Evolutionary conservation across 31 red algal genomes (phyloP).

Genomic region (Odonthalia washingtoniensis): DNA sequence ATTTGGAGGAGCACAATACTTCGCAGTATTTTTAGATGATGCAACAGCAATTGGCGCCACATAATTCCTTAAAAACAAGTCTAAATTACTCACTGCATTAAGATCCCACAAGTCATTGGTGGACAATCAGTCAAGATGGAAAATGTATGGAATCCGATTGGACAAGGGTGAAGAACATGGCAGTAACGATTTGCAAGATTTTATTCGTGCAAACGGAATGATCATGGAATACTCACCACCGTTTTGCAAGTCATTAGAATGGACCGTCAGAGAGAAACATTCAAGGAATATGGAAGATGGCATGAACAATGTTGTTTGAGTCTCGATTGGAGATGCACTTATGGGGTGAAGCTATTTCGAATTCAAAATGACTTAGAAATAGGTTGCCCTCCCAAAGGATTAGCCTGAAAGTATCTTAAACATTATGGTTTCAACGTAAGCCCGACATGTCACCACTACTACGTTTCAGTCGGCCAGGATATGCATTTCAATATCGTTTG

Average conservation of each 20-base stretch:
- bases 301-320: slow-evolving; percentile 16
- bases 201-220: slow-evolving; percentile 10
- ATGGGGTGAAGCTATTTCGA: slow-evolving; percentile 19
- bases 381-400: not conserved
- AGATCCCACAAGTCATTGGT: slow-evolving; percentile 19
- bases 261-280: slow-evolving; percentile 30
- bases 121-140: too few species aligned
- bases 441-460: slow-evolving; percentile 16
- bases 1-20: not conserved
- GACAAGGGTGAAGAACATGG: slow-evolving; percentile 8
- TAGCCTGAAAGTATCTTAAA: not conserved
- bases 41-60: slow-evolving; percentile 18
- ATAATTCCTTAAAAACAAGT: slow-evolving; percentile 5
- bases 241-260: not conserved
- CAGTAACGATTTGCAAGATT: not conserved
- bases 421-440: slow-evolving; percentile 10
- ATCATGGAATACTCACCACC: slow-evolving; percentile 32
- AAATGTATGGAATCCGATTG: not conserved
- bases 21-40: slow-evolving; percentile 38
- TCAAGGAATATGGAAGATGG: slow-evolving; percentile 41
- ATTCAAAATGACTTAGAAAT: slow-evolving; percentile 31
- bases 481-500: slow-evolving; percentile 27
- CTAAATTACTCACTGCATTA: slow-evolving; percentile 10
- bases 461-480: not conserved
- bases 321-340: slow-evolving; percentile 13